phyloP scores from a whole-genome alignment of 2,329 filamentous ascomycete species.

The Pseudogymnoascus sp. region DNA sequence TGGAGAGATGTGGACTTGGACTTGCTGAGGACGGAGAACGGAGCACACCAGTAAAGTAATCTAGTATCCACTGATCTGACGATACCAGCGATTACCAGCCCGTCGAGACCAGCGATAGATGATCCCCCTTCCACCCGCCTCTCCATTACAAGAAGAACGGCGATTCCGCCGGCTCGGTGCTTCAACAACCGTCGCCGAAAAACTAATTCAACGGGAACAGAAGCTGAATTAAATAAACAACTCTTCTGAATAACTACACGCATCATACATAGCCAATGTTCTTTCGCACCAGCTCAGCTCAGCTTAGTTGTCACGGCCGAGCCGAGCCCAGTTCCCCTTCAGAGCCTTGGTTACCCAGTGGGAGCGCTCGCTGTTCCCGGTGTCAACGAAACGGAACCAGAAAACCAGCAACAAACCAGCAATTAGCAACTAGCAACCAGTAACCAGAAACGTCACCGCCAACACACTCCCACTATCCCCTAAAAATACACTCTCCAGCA shows the following conservation, averaged over 20 bases:
- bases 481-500: too few species aligned
- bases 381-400: conserved; percentile 1
- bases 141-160: neutral
- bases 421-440: neutral
- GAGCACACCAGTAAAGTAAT: neutral
- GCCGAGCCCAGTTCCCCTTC: neutral
- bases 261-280: too few species aligned
- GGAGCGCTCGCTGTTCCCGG: neutral
- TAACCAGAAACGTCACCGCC: neutral
- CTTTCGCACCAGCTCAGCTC: neutral
- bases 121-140: neutral
- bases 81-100: neutral
- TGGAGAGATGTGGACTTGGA: neutral
- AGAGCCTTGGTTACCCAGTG: neutral
- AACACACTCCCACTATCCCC: too few species aligned
- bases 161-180: neutral
- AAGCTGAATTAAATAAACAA: neutral
- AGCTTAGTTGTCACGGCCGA: neutral
- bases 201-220: neutral
- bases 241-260: neutral
- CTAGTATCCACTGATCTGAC: neutral
- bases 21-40: neutral
- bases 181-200: neutral
- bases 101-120: neutral
- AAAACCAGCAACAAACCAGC: neutral